Base-by-base conservation (phyloP, 768 basidiomycete species). In the Lactarius evosmus region DNA sequence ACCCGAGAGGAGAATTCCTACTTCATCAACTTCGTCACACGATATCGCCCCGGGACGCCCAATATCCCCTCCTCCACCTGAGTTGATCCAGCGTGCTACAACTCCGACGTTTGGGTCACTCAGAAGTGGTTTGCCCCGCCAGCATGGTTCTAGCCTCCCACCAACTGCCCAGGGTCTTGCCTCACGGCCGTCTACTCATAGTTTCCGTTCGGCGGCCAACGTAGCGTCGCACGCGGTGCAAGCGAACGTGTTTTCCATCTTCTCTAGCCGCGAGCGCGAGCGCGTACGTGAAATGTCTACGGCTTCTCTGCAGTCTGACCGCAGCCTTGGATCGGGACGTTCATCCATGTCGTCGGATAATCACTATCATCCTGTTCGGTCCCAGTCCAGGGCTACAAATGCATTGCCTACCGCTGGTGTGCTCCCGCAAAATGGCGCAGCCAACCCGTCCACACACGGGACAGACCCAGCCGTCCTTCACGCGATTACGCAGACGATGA, bases 401-500 rank as follows among this genome's bases (percentile, higher is more conserved):
- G 71, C 72, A 8, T 80, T 83, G 52, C 73, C 75, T 40, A 79
- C 79, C 22, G 82, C 82, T n/a, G 76, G 78, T 60, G 81, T 78
- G 61, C 63, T 36, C 50, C 61, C 52, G 25, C 57, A 54, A 25
- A 74, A 74, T 22, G 69, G 67, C 36, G 55, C 69, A 3, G 72
- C 65, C 7, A 68, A 61, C 25, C 30, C 41, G 25, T 52, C 68
- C 1, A 49, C 66, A 33, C 68, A 57, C 41, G 63, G 66, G 22
- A 97, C 96, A 30, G 96, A 99, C 72, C 95, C 95, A 4, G 77
- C 81, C 2, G 78, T 97, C 71, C 97, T 98, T 68, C 96, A 98
- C 73, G 90, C 95, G 1, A 98, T 98, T 69, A 99, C 97, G 17
- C 96, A 98, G 80, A 97, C 95, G 27, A 99, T 99, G 97, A 98